Conservation (phyloP, 2,329 filamentous ascomycete species). For the Onygenales sp. region DNA sequence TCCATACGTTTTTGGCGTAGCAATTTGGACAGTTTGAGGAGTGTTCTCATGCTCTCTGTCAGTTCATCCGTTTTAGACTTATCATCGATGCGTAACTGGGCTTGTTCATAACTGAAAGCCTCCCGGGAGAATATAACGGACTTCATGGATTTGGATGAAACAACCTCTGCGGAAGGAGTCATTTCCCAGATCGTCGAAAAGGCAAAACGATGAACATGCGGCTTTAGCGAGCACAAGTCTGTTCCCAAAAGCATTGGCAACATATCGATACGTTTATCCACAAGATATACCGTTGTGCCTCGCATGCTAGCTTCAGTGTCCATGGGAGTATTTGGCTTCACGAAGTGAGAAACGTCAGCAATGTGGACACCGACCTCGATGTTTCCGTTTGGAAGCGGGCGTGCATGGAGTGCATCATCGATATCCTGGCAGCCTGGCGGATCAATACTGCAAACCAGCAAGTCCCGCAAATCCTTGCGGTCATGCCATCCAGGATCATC, state of each 20-base stretch:
- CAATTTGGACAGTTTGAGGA: slow-evolving; percentile 84
- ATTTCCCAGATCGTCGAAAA: slow-evolving; percentile 88
- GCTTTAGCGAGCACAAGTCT: slow-evolving; percentile 91
- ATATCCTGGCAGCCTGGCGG: slow-evolving; percentile 95
- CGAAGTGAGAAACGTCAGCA: slow-evolving; percentile 98
- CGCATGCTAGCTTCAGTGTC: slow-evolving; percentile 88
- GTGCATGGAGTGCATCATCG: slow-evolving; percentile 89
- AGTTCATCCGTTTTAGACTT: slow-evolving; percentile 77
- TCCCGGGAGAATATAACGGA: slow-evolving; percentile 95
- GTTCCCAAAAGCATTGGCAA: slow-evolving; percentile 92
- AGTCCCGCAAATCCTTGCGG: slow-evolving; percentile 69
- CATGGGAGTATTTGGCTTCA: slow-evolving; percentile 95
- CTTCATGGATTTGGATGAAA: slow-evolving; percentile 84
- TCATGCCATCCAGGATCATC: slow-evolving; percentile 82
- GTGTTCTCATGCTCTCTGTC: slow-evolving; percentile 76
- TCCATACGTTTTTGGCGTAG: slow-evolving; percentile 93
- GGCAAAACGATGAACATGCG: slow-evolving; percentile 88
- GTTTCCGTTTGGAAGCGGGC: slow-evolving; percentile 78
- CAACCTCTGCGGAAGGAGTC: slow-evolving; percentile 71
- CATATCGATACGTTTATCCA: slow-evolving; percentile 99
- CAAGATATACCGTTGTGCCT: slow-evolving; percentile 92
- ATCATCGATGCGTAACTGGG: slow-evolving; percentile 90
- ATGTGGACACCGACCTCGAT: slow-evolving; percentile 96
- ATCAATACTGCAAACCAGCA: slow-evolving; percentile 95
- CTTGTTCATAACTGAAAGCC: slow-evolving; percentile 95